Evolutionary conservation across 257 asterid genomes (phyloP).

Genomic region (Solanum pimpinellifolium): DNA sequence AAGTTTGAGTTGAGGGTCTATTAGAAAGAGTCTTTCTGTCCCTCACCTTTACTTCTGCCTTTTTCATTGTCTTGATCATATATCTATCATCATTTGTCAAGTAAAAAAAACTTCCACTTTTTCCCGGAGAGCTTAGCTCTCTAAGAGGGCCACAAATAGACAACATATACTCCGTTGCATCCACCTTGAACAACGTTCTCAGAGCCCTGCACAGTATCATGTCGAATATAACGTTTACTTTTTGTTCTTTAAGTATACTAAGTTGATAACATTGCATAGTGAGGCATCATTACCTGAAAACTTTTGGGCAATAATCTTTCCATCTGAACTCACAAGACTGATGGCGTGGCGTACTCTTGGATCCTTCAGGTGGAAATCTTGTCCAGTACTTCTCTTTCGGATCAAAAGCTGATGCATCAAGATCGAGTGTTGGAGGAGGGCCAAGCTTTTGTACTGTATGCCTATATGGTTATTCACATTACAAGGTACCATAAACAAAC

Average conservation of each 20-base stretch:
- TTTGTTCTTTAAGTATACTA: not conserved
- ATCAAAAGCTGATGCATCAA: constrained; percentile 85
- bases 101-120: constrained; percentile 94
- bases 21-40: not conserved
- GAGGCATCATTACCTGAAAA: constrained; percentile 46
- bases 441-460: constrained; percentile 91
- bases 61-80: constrained; percentile 96
- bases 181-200: constrained; percentile 86
- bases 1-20: not conserved
- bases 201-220: constrained; percentile 36
- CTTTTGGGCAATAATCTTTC: constrained; percentile 98
- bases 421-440: constrained; percentile 71
- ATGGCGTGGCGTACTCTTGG: constrained; percentile 83
- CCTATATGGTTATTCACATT: constrained; percentile 23
- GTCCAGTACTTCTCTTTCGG: constrained; percentile 94
- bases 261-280: not conserved
- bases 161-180: constrained; percentile 91
- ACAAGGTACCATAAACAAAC: not conserved
- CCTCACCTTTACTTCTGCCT: constrained; percentile 81
- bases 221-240: not conserved
- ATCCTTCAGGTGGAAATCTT: constrained; percentile 84
- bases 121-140: constrained; percentile 90
- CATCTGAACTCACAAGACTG: constrained; percentile 77
- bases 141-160: constrained; percentile 92
- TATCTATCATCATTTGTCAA: constrained; percentile 90